phyloP scores from a whole-genome alignment of 2,329 filamentous ascomycete species.

The Graphilbum sp. region DNA sequence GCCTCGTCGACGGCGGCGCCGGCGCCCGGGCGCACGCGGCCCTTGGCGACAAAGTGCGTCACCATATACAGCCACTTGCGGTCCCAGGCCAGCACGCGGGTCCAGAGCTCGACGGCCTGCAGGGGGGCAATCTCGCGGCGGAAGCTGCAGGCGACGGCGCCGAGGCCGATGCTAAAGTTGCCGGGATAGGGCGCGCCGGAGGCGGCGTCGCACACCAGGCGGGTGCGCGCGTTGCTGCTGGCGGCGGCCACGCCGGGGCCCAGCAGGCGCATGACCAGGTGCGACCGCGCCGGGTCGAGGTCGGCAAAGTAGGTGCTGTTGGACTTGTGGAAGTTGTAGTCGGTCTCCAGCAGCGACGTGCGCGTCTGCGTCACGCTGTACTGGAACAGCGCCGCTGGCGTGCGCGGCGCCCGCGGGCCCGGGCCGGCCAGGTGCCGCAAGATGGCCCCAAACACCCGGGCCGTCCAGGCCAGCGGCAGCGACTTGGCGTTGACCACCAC shows the following conservation, averaged over 20 bases:
- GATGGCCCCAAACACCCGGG: constrained; percentile 24
- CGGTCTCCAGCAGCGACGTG: constrained; percentile 19
- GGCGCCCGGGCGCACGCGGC: constrained; percentile 33
- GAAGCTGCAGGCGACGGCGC: constrained; percentile 59
- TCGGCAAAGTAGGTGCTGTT: constrained; percentile 68
- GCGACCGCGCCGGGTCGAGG: constrained; percentile 67
- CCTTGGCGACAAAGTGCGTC: constrained; percentile 54
- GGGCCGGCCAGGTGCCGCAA: constrained; percentile 15
- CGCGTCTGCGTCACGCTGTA: constrained; percentile 16
- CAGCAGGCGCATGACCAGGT: constrained; percentile 56
- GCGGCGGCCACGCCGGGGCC: constrained; percentile 38
- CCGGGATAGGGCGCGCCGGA: constrained; percentile 29
- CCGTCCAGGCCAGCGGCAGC: constrained; percentile 60
- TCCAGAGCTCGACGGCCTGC: constrained; percentile 58
- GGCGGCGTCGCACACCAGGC: constrained; percentile 28
- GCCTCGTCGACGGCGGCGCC: constrained; percentile 17
- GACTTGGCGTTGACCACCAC: constrained; percentile 55
- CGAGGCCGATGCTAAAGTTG: constrained; percentile 47
- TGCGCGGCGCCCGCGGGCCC: constrained; percentile 12
- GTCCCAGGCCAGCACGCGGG: constrained; percentile 56
- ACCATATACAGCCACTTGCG: constrained; percentile 68
- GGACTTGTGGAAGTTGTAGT: constrained; percentile 25
- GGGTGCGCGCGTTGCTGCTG: constrained; percentile 29
- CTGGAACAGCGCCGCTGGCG: constrained; percentile 19
- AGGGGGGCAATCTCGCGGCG: constrained; percentile 56